Evolutionary conservation across 257 asterid genomes (phyloP).

Genomic region (Echites panduratus): DNA sequence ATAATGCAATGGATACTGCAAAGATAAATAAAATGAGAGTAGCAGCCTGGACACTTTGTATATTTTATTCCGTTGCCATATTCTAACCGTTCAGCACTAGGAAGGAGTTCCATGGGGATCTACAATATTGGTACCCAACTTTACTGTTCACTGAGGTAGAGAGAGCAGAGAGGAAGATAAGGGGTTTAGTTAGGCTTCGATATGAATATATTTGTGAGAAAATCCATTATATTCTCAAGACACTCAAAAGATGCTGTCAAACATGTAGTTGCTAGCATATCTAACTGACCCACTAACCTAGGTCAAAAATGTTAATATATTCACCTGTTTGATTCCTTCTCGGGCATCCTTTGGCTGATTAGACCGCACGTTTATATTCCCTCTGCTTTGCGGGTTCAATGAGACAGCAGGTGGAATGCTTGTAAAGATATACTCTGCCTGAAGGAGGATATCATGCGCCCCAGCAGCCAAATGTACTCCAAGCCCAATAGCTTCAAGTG

Average conservation of each 20-base stretch:
- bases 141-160: neutral
- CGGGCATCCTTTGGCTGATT: conserved; percentile 93
- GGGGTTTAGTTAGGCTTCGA: neutral
- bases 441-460: conserved; percentile 86
- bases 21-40: neutral
- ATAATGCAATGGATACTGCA: neutral
- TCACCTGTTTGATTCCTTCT: conserved; percentile 94
- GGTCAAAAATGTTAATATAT: conserved; percentile 2
- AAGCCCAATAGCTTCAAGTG: conserved; percentile 91
- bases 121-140: neutral
- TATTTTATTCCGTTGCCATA: neutral
- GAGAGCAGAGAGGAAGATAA: neutral
- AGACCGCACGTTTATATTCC: conserved; percentile 49
- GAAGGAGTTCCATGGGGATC: neutral
- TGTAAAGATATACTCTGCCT: conserved; percentile 80
- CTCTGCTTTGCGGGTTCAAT: conserved; percentile 57
- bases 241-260: neutral
- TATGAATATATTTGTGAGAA: neutral
- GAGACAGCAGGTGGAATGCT: conserved; percentile 79
- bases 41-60: neutral
- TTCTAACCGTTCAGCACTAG: neutral
- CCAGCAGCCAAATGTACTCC: conserved; percentile 98
- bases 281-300: neutral
- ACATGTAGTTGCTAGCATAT: neutral
- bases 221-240: neutral